Evolutionary conservation across 2,329 filamentous ascomycete species (phyloP), one percentile per base, ranked within the genome.

Genomic region (Botrytis squamosa): DNA sequence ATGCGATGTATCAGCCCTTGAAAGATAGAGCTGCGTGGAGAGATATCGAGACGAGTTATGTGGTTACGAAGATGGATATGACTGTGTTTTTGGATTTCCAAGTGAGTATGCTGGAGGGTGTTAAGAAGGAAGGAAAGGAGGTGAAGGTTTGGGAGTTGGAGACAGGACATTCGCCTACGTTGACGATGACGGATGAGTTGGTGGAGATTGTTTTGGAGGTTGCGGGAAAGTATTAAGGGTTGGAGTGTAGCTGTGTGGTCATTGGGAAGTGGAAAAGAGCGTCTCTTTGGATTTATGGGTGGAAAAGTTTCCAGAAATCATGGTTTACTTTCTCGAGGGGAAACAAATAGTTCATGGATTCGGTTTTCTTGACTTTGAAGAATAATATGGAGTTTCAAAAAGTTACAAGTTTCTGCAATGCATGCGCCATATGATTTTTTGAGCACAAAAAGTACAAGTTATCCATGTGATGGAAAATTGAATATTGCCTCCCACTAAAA

Each of bases 401-500:
- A 25, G 3, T 25, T 4, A 20, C 7, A 20, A 46, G 44, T 49
- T 3, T 25, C 9, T n/a, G 25, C n/a, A 22, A 25, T n/a, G 14
- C 10, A 55, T 7, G 25, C 12, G n/a, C 2, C 10, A 1, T 55
- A 3, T 55, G 25, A 14, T 7, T 20, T 8, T 20, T 44, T 44
- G 42, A 44, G 20, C n/a, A n/a, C 4, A n/a, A n/a, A 6, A 7
- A n/a, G 25, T 55, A 14, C 4, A 16, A n/a, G 25, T n/a, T 55
- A 3, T n/a, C 0, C 10, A 16, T 16, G 16, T 55, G 25, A 14
- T n/a, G n/a, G 12, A n/a, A 55, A 55, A n/a, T 7, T n/a, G 49
- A 4, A 0, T 16, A 6, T 14, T 55, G 0, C 1, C 49, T n/a
- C 14, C 25, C 25, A 14, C 49, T n/a, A 2, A 14, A n/a, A n/a